Percentiles rank a stretch among this genome's conserved stretches.
phyloP scores from a whole-genome alignment of 345 rosid genomes.

The Mallotus nudiflorus region DNA sequence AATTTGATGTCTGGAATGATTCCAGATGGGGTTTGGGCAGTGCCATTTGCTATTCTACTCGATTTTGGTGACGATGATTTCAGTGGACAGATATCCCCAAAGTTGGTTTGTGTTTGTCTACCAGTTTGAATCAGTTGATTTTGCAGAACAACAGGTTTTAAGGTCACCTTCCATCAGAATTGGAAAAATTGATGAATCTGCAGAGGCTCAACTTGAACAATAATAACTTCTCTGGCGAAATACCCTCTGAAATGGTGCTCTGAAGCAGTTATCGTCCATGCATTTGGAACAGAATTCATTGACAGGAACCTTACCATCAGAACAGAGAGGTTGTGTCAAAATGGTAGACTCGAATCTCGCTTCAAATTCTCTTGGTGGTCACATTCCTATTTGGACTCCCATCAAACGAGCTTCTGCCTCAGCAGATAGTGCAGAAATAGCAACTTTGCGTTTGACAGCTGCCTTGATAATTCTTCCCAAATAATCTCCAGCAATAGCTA shows the following conservation, averaged over 20 bases:
- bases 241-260: slow-evolving; percentile 57
- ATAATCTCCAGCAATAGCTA: too few species aligned
- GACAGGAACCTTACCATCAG: slow-evolving; percentile 57
- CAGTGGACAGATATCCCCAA: slow-evolving; percentile 54
- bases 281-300: slow-evolving; percentile 69
- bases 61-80: slow-evolving; percentile 70
- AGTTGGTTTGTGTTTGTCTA: slow-evolving; percentile 52
- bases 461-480: too few species aligned
- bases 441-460: too few species aligned
- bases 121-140: slow-evolving; percentile 48
- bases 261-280: slow-evolving; percentile 59
- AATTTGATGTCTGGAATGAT: slow-evolving; percentile 64
- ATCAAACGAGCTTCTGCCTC: too few species aligned
- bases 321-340: slow-evolving; percentile 45
- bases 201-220: slow-evolving; percentile 61
- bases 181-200: slow-evolving; percentile 51
- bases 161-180: slow-evolving; percentile 56
- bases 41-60: slow-evolving; percentile 54
- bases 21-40: slow-evolving; percentile 61
- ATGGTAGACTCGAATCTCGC: slow-evolving; percentile 84
- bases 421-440: too few species aligned
- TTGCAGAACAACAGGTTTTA: slow-evolving; percentile 67
- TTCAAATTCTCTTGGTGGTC: slow-evolving; percentile 55
- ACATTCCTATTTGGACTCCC: too few species aligned
- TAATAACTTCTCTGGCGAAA: slow-evolving; percentile 56